Base-by-base conservation (phyloP, 1,139 yeast species). In the Geotrichum restrictum region DNA sequence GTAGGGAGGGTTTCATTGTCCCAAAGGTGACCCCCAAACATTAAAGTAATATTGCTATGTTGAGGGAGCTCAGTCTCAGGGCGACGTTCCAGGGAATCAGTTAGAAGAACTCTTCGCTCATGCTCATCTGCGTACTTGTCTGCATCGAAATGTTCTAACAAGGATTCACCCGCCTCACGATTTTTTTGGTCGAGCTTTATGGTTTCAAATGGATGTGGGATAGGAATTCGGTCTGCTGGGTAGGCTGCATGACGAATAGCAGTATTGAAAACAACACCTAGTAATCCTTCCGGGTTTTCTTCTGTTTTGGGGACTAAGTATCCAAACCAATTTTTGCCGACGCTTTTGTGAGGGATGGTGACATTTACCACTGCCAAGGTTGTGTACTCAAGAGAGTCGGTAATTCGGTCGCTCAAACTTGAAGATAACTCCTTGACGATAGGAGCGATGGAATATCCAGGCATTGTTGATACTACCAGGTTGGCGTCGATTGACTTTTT, bases 191-290 rank as follows among this genome's bases (percentile, higher is more conserved):
- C 52, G 13, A 41, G 45, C 32, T 47, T 54, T 13, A 48, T 42
- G 2, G 50, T 43, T 16, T 51, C 52, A 48, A 50, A 50, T 7
- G 51, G 56, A 36, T 45, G 48, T 6, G 53, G 54, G 6, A 52
- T 13, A 3, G 52, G 51, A 13, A 45, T 37, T 7, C 53, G 48
- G 3, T 45, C 45, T 2, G 49, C 50, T 5, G 64, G 62, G 8
- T 48, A 54, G 1, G 61, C 57, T 3, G 64, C 56, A 39, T 58
- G 48, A 18, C 63, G 57, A 13, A 88, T 79, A 48, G 88, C 89
- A 1, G 96, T 87, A 66, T 93, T 98, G 68, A 86, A 93, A 32
- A 93, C 88, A 1, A 88, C 88, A 1, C 98, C 98, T 41, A 93
- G 73, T 18, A 89, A 70, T 21, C 79, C 75, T 49, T 82, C 83